Evolutionary conservation across 2,329 filamentous ascomycete species (phyloP), one percentile per base, ranked within the genome.

Genomic region (Alternaria dauci): DNA sequence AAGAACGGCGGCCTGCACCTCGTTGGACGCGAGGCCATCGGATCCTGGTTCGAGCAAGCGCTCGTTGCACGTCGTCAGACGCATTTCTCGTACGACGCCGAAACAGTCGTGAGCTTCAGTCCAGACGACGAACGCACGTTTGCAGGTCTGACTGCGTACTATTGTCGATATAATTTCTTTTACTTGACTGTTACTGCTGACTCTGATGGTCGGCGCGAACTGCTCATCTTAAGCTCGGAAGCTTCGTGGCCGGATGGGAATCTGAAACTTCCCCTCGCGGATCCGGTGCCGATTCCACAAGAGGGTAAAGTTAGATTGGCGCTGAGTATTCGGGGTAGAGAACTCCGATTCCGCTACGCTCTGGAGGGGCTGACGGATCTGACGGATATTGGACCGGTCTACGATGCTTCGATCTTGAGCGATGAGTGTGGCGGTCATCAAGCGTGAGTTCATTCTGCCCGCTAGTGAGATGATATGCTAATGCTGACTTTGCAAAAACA

Each of bases 91-190:
- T 87, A 85, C 67, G 86, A 88, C 57, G 86, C 86, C 51, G 86
- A 88, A 72, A 88, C 86, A 0, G 75, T 82, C 0, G 65, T 88
- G 3, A 80, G 83, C 58, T 88, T 87, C 66, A 75, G 78, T 0
- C 87, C 87, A 0, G 72, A 76, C 0, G 87, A 89, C 67, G 86
- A 88, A 78, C 81, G 87, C 11, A 83, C 88, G 65, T 89, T 87
- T 60, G 87, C 87, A 0, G 87, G 87, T 0, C 76, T 89, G 8
- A 85, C 84, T 12, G 85, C 86, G 0, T 89, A 89, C 74, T 89
- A 89, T 76, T 86, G 84, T 69, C 85, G 87, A 4, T 89, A 81
- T 77, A 89, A 89, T 75, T 89, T 88, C 75, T 89, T 88, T 78
- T 89, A 89, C 66, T 79, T 89, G 6, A 82, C 85, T 0, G 84